Evolutionary conservation across 1,284 basidiomycete species (phyloP), one percentile per base, ranked within the genome.

Genomic region (Vanrija pseudolonga): DNA sequence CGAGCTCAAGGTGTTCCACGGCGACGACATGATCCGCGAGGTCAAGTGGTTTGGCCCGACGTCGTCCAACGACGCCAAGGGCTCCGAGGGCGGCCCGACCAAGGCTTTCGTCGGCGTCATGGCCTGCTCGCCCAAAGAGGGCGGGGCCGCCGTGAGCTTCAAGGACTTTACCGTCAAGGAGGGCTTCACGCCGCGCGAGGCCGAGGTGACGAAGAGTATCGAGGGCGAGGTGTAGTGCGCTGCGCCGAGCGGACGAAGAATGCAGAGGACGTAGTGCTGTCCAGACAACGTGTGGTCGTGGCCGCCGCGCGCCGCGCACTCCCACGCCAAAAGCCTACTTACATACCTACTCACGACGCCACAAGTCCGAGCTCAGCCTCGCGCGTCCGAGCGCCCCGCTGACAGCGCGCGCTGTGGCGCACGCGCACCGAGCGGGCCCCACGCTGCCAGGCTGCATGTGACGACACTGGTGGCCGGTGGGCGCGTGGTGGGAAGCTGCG

Each of bases 11-110:
- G 48, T 70, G 1, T 70, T 57, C 58, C 61, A 64, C 8, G 66
- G 63, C 39, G 59, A 63, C 36, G 56, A 62, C 23, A 65, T 68
- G 64, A 64, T 70, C 32, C 59, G 68, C 17, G 57, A 70, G 54
- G 64, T 65, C 24, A 63, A 60, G 43, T 59, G 56, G 39, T 70
- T 70, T 40, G 62, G 62, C 22, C 53, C 53, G 14, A 48, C 50
- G 5, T 9, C 4, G 0, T 14, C 42, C 12, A n/a, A 37, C 19
- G 28, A 47, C 22, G 56, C 56, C 12, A 6, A 8, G 8, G 20
- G 18, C 43, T 41, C 20, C 24, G 28, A 12, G 23, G 50, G 14
- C 45, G 40, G 26, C 39, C 18, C 50, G 22, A 32, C 57, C 19
- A 51, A 59, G 39, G 60, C 62, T 19, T 63, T 64, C 18, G 50